phyloP scores from a whole-genome alignment of 176 grass and related monocot species.

The Oryza meyeriana region DNA sequence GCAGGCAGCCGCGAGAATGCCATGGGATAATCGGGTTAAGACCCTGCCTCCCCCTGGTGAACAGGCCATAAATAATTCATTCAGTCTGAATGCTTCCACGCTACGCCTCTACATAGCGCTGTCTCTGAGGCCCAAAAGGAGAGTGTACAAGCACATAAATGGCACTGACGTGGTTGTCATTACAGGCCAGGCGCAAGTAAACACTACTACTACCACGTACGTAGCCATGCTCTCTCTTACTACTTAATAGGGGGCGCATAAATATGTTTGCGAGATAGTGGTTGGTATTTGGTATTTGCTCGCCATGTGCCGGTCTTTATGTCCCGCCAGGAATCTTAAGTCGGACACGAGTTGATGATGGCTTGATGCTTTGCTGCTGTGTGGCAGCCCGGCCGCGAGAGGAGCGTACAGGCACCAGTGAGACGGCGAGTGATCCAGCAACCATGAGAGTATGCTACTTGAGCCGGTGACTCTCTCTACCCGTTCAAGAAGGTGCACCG shows the following conservation, averaged over 20 bases:
- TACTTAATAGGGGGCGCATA: neutral
- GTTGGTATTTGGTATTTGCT: constrained; percentile 7
- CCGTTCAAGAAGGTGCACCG: too few relatives aligned
- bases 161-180: constrained; percentile 24
- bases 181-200: neutral
- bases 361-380: neutral
- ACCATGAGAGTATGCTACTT: too few relatives aligned
- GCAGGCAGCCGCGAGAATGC: neutral
- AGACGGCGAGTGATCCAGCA: too few relatives aligned
- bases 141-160: neutral
- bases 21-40: neutral
- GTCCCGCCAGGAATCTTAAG: constrained; percentile 27
- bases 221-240: neutral
- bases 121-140: neutral
- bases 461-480: too few relatives aligned
- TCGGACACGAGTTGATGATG: constrained; percentile 10
- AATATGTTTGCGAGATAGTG: neutral
- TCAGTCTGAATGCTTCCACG: neutral
- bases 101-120: neutral
- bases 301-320: constrained; percentile 42
- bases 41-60: constrained; percentile 11
- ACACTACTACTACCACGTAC: neutral
- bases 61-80: neutral
- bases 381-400: neutral
- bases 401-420: neutral